These are phyloP conservation scores for Glutinoglossum americanum DNA, from an alignment of 495 filamentous ascomycete genomes.

Conservation along the genomic window DNA sequence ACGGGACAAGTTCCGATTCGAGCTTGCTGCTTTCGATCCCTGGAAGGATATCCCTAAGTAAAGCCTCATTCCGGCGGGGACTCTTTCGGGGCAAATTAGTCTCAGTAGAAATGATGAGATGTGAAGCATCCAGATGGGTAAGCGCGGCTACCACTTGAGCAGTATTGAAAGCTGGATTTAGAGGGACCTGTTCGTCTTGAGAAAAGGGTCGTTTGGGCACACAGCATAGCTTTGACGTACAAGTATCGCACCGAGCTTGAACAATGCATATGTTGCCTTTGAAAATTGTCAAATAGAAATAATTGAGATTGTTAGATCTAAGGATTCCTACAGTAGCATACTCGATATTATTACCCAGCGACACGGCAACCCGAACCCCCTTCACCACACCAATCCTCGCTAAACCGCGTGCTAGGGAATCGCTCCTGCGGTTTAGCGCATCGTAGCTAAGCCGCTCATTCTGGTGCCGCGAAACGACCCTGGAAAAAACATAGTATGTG, in stretches of 20 bases:
- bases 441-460: conserved; percentile 46
- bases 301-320: conserved; percentile 4
- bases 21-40: conserved; percentile 31
- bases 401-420: conserved; percentile 53
- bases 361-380: conserved; percentile 71
- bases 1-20: conserved; percentile 42
- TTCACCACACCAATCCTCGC: conserved; percentile 54
- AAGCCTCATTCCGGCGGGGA: conserved; percentile 50
- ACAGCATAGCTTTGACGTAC: conserved; percentile 20
- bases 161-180: conserved; percentile 81
- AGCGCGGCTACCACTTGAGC: conserved; percentile 60
- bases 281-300: neutral
- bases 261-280: conserved; percentile 61
- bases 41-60: conserved; percentile 43
- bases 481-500: conserved; percentile 14
- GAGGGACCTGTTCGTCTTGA: conserved; percentile 36
- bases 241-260: conserved; percentile 80
- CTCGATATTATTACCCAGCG: conserved; percentile 67
- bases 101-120: conserved; percentile 67
- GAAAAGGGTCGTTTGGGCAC: neutral
- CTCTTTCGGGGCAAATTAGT: conserved; percentile 68
- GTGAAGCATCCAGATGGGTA: conserved; percentile 47
- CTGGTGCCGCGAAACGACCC: conserved; percentile 45
- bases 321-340: conserved; percentile 38
- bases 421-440: conserved; percentile 51